Base-by-base conservation (phyloP, 768 basidiomycete species). In the Sutorius australiensis region DNA sequence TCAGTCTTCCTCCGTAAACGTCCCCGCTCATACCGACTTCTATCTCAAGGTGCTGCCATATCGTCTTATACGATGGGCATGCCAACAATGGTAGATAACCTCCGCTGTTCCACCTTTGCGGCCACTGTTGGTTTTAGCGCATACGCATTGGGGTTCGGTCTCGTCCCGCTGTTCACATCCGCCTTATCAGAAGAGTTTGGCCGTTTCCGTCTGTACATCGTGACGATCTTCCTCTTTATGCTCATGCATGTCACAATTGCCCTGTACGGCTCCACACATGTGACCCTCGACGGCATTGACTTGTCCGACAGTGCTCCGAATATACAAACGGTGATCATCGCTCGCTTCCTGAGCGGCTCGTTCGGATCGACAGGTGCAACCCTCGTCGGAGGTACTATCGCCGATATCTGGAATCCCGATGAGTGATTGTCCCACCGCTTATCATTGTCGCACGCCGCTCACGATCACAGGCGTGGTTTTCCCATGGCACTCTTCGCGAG, bases 401-500 rank as follows among this genome's bases (percentile, higher is more conserved):
- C 83, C 38, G 87, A 88, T 63, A 81, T 88, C 16, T 89, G 85
- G 83, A 64, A 66, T 3, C 73, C 84, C 3, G 71, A 76, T 58
- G 80, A 87, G 84, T 86, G 56, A 57, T 76, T 63, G 28, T 55
- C 40, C 31, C 60, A 32, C 16, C 14, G 3, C 3, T 32, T n/a
- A 24, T 27, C 24, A 39, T 42, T 24, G 40, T 42, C 7, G 32
- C 28, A 37, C 16, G 11, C 37, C 9, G 7, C 65, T 64, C 24
- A 67, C 33, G n/a, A 21, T 39, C 14, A 7, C 51, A 89, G 87
- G 44, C 87, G 90, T 4, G 88, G 89, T 1, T 61, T 86, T 1
- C 89, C 89, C 0, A 92, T 92, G 88, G 75, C 86, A 0, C 63
- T 87, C 1, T 95, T 90, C 65, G 74, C 87, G 0, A 59, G 83